phyloP scores from a whole-genome alignment of 2,329 filamentous ascomycete species.

The Periglandula ipomoeae region DNA sequence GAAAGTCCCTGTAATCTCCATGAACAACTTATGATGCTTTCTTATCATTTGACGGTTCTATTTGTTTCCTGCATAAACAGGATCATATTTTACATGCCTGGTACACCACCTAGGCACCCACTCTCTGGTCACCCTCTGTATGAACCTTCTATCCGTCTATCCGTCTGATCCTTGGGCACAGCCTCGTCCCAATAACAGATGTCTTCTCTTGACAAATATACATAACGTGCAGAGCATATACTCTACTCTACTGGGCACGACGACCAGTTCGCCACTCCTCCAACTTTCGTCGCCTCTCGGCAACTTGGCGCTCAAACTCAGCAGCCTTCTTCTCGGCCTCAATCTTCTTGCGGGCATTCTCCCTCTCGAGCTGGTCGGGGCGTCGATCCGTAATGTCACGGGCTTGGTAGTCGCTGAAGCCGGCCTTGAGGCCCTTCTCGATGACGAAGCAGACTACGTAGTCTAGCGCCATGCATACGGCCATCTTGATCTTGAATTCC shows the following conservation, averaged over 20 bases:
- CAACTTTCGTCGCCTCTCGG: conserved; percentile 39
- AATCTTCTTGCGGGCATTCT: conserved; percentile 57
- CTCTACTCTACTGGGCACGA: conserved; percentile 8
- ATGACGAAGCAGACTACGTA: conserved; percentile 81
- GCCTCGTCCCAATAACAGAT: too few relatives aligned
- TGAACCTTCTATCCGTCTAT: too few relatives aligned
- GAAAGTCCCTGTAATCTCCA: too few relatives aligned
- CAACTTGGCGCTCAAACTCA: conserved; percentile 50
- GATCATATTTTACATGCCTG: too few relatives aligned
- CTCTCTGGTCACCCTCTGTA: too few relatives aligned
- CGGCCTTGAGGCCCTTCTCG: conserved; percentile 72
- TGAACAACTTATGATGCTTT: too few relatives aligned
- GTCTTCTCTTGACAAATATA: too few relatives aligned
- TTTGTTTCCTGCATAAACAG: too few relatives aligned
- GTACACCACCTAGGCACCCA: too few relatives aligned
- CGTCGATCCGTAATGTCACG: conserved; percentile 86
- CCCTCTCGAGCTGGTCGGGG: conserved; percentile 75
- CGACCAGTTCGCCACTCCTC: conserved; percentile 35
- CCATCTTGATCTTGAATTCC: conserved; percentile 86
- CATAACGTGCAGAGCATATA: too few relatives aligned
- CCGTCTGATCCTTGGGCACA: too few relatives aligned
- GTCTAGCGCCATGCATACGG: conserved; percentile 75
- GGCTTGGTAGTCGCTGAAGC: conserved; percentile 86
- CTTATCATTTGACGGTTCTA: too few relatives aligned
- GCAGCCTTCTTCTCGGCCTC: conserved; percentile 41